Percentiles rank a stretch among this genome's conserved stretches.
phyloP scores from a whole-genome alignment of 1,284 basidiomycete species.

The Puccinia brachypodii region DNA sequence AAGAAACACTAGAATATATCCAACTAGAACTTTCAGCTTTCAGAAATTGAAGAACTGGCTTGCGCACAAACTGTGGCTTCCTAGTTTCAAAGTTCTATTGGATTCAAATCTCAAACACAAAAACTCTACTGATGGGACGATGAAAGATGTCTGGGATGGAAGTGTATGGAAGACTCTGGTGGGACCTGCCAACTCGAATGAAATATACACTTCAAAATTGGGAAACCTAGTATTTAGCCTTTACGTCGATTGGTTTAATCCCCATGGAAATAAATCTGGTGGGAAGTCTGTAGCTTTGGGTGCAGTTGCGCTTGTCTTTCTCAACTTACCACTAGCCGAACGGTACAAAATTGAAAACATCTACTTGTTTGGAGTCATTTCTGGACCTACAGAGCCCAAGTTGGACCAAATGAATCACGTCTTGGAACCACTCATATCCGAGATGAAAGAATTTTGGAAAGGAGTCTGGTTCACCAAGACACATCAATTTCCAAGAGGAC shows the following conservation, averaged over 20 bases:
- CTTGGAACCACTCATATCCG: conserved; percentile 8
- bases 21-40: neutral
- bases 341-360: conserved; percentile 25
- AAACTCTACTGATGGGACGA: neutral
- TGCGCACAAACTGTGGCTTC: neutral
- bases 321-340: conserved; percentile 16
- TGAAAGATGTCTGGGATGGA: conserved; percentile 10
- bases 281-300: conserved; percentile 20
- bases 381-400: conserved; percentile 18
- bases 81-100: neutral
- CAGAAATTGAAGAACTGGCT: neutral
- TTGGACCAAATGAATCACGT: conserved; percentile 15
- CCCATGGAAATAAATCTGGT: neutral
- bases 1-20: neutral
- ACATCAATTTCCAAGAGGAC: neutral
- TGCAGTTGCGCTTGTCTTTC: neutral
- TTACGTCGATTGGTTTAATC: conserved; percentile 39
- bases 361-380: neutral
- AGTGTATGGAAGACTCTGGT: neutral
- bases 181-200: neutral
- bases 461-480: conserved; percentile 11
- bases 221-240: conserved; percentile 33
- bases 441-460: conserved; percentile 15
- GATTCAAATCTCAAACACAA: neutral
- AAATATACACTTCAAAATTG: neutral